These are phyloP conservation scores for Gryganskiella cystojenkinii DNA, from an alignment of 192 early-diverging fungal species.

Conservation along the genomic window DNA sequence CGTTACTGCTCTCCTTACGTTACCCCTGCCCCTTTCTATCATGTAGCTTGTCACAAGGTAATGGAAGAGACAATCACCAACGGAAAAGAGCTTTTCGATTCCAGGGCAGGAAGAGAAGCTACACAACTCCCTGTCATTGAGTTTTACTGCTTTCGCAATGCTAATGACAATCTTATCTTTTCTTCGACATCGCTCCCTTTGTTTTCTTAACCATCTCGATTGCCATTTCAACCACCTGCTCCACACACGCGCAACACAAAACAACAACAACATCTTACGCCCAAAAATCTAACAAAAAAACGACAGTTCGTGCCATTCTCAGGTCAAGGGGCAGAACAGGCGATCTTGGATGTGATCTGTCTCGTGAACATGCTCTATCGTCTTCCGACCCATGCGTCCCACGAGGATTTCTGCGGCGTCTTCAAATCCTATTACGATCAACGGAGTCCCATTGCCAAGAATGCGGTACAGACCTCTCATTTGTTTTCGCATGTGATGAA, in stretches of 20 bases:
- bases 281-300: too few species aligned
- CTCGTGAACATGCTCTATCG: constrained; percentile 34
- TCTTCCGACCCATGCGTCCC: constrained; percentile 3
- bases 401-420: constrained; percentile 12
- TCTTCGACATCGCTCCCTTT: too few species aligned
- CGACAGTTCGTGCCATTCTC: constrained; percentile 36
- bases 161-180: neutral
- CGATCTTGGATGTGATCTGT: constrained; percentile 35
- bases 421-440: constrained; percentile 18
- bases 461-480: constrained; percentile 14
- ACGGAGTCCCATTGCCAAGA: constrained; percentile 16
- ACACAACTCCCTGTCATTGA: too few species aligned
- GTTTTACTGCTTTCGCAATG: neutral
- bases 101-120: too few species aligned
- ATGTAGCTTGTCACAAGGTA: constrained; percentile 46
- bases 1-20: neutral
- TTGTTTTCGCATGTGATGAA: constrained; percentile 41
- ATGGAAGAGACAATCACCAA: too few species aligned
- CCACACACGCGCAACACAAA: too few species aligned
- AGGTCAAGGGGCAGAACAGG: constrained; percentile 43
- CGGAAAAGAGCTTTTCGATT: too few species aligned
- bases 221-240: too few species aligned
- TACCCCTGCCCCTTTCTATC: neutral
- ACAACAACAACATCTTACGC: too few species aligned
- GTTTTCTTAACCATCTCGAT: too few species aligned